Base-by-base conservation (phyloP, 176 grass and related monocot genomes). In the Oropetium thomaeum region DNA sequence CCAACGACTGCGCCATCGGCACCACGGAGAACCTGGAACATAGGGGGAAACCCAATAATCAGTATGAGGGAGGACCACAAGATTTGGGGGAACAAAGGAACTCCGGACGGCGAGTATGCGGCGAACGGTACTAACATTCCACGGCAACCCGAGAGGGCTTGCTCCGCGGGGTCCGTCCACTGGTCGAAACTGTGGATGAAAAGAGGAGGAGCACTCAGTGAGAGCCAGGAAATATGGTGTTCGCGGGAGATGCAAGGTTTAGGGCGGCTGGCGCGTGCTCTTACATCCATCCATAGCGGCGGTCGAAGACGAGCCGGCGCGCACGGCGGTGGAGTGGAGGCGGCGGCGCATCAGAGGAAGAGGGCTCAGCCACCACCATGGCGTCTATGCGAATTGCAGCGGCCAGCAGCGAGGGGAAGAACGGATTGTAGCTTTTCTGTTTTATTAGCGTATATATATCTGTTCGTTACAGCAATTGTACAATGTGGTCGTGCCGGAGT, bases 401-500 rank as follows among this genome's bases (percentile, higher is more conserved):
- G n/a, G n/a, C n/a, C n/a, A n/a, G n/a, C n/a, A n/a, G n/a, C n/a
- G n/a, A n/a, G n/a, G n/a, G n/a, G n/a, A n/a, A n/a, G n/a, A n/a
- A n/a, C n/a, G n/a, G n/a, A n/a, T n/a, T n/a, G n/a, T n/a, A n/a
- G n/a, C n/a, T n/a, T n/a, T n/a, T n/a, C n/a, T n/a, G n/a, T n/a
- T n/a, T n/a, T n/a, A n/a, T n/a, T n/a, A n/a, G n/a, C n/a, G n/a
- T n/a, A n/a, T n/a, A n/a, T n/a, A n/a, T n/a, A n/a, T n/a, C n/a
- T n/a, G n/a, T n/a, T n/a, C n/a, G n/a, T n/a, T n/a, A n/a, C n/a
- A 22, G 34, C 20, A 10, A 19, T 16, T 16, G 3, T 2, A 14
- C 13, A 52, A 8, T 8, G 82, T 86, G 83, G 88, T 87, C 84
- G 87, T 90, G 93, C 87, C 84, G 87, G 89, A 92, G 83, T 89